Evolutionary conservation across 2,329 filamentous ascomycete species (phyloP), one percentile per base, ranked within the genome.

Genomic region (Colletotrichum sp.): DNA sequence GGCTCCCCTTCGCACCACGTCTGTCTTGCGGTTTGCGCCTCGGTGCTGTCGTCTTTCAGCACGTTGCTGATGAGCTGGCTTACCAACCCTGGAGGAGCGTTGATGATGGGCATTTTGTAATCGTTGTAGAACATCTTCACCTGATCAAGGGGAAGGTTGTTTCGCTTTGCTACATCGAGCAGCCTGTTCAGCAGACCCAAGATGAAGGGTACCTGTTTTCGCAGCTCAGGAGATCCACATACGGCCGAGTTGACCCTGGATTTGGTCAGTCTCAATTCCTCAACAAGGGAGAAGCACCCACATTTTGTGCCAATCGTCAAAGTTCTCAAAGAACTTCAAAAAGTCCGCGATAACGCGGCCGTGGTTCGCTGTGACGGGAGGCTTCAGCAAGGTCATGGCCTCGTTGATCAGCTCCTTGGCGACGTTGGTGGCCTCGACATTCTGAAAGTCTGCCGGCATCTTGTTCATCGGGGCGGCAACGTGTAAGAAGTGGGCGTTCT

Each of bases 171-270:
- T 15, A 69, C 34, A 34, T 74, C 74, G 8, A 76, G 60, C 24
- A 76, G 57, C 55, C 74, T 65, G 28, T 69, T 74, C 28, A 76
- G 65, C 34, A 76, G 21, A 10, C 74, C 70, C 9, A 73, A 52
- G n/a, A 38, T 66, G 15, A 76, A 76, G 15, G 67, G 64, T n/a
- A 8, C 48, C 3, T 69, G 58, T 16, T 16, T 28, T n/a, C 58
- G 60, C 16, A 63, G 65, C 34, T 60, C 21, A 5, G 24, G 48
- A 30, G 67, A 58, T 24, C 16, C 12, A 15, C n/a, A 26, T 13
- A 76, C 30, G 15, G 28, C 65, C 5, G 48, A 8, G 24, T 58
- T 13, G 38, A 76, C 64, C 18, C 74, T 76, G 34, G 0, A 26
- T n/a, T 18, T 8, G 6, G 24, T 76, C 16, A 76, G 65, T 21